A percentile compares a stretch with the other conserved stretches of the same genome.
Evolutionary conservation across 495 filamentous ascomycete species (phyloP).

Genomic region (Aspergillus cristatus): DNA sequence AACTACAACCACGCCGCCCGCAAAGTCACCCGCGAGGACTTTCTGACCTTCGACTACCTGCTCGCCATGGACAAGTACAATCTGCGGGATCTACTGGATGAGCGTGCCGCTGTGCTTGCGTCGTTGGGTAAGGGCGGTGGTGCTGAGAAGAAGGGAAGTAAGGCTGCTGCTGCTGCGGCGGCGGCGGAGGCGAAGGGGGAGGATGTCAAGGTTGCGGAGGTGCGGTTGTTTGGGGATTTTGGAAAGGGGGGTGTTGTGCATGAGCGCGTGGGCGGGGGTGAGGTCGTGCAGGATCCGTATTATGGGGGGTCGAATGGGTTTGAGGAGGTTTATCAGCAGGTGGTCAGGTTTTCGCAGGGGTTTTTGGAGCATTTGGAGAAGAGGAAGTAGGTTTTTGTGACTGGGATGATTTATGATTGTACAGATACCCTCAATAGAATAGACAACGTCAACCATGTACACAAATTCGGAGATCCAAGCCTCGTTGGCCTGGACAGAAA

Average conservation of each 20-base stretch:
- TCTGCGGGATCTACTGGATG: conserved; percentile 55
- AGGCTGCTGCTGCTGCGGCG: conserved; percentile 18
- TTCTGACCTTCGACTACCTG: conserved; percentile 80
- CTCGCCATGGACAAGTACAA: conserved; percentile 93
- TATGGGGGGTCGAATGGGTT: conserved; percentile 81
- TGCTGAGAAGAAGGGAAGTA: conserved; percentile 16
- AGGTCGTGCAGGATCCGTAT: conserved; percentile 84
- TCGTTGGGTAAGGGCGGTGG: conserved; percentile 31
- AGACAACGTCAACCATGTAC: too few relatives aligned
- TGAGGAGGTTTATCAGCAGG: conserved; percentile 77
- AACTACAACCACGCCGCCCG: conserved; percentile 71
- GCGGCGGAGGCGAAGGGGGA: conserved; percentile 20
- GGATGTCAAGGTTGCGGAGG: conserved; percentile 34
- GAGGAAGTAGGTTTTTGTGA: background rate
- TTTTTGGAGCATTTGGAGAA: conserved; percentile 49
- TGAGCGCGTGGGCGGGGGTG: conserved; percentile 60
- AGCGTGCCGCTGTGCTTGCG: conserved; percentile 41
- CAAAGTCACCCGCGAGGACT: conserved; percentile 62
- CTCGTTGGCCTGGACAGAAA: too few relatives aligned
- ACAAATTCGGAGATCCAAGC: too few relatives aligned
- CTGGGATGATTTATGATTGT: background rate
- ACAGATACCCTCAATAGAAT: conserved; percentile 8
- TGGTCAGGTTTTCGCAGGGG: conserved; percentile 65
- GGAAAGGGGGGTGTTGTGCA: conserved; percentile 56
- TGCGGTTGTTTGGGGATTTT: conserved; percentile 83